Conservation (phyloP, 2,329 filamentous ascomycete species). For the Aspergillus versicolor region DNA sequence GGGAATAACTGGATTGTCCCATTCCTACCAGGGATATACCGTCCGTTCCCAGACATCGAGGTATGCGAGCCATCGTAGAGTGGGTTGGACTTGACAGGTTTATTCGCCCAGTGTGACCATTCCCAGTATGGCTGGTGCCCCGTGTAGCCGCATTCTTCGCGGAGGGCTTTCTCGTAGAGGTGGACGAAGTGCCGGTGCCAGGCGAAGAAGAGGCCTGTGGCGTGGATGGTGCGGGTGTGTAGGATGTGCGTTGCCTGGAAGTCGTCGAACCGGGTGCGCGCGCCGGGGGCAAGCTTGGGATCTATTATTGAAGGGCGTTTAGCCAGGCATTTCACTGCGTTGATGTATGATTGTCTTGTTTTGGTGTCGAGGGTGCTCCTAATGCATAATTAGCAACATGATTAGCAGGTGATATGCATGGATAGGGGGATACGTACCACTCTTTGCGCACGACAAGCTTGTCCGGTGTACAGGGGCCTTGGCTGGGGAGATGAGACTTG, state of each 20-base stretch:
- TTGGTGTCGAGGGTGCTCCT: neutral
- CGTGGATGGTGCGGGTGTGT: constrained; percentile 25
- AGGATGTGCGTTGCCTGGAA: constrained; percentile 25
- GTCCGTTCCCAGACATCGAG: neutral
- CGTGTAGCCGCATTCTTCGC: constrained; percentile 17
- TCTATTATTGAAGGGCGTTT: neutral
- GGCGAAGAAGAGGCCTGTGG: constrained; percentile 16
- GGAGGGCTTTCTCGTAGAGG: constrained; percentile 15
- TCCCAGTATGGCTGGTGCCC: constrained; percentile 8
- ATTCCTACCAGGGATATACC: neutral
- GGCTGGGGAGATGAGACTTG: neutral
- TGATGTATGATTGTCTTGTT: neutral
- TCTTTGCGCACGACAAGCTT: neutral
- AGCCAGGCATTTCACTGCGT: neutral
- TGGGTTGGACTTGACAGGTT: neutral
- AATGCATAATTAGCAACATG: neutral
- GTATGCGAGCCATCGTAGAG: neutral
- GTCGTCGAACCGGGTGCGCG: neutral
- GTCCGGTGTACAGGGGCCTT: neutral
- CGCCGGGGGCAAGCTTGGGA: neutral
- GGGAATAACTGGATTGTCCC: neutral
- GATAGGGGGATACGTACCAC: neutral
- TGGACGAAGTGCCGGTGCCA: constrained; percentile 20
- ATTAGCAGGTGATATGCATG: no score
- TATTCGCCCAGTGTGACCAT: neutral